Evolutionary conservation across 1,284 basidiomycete genomes (phyloP).

Genomic region (Rhodotorula sp.): DNA sequence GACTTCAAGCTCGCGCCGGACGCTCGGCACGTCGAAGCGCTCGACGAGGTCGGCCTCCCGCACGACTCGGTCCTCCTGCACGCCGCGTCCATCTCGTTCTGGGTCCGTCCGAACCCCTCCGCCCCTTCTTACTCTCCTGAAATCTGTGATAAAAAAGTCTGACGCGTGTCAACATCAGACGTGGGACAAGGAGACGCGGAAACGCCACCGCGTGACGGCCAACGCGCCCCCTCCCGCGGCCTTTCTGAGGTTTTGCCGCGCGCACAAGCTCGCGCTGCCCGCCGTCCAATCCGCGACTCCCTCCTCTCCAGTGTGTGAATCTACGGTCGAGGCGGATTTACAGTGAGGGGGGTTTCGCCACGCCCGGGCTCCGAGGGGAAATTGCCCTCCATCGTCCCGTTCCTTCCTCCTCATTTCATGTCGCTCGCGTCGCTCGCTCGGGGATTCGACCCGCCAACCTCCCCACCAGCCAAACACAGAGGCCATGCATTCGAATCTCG

Average conservation of each 20-base stretch:
- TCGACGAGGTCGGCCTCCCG: conserved; percentile 18
- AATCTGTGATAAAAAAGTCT: neutral
- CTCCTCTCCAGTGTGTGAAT: neutral
- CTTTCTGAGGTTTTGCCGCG: conserved; percentile 24
- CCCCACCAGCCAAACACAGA: no score
- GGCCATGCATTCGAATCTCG: no score
- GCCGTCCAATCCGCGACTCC: neutral
- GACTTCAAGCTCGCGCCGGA: conserved; percentile 32
- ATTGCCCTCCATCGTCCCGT: no score
- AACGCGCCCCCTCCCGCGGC: neutral
- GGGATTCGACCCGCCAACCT: neutral
- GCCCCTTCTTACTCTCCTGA: no score
- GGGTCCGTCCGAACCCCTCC: conserved; percentile 10
- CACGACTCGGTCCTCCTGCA: conserved; percentile 30
- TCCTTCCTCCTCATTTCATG: no score
- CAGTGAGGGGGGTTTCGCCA: no score
- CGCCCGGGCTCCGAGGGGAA: no score
- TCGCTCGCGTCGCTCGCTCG: neutral
- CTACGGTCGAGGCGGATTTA: neutral
- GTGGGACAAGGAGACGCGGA: conserved; percentile 21
- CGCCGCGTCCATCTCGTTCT: conserved; percentile 17
- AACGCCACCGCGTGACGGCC: conserved; percentile 17
- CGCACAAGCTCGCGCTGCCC: conserved; percentile 18
- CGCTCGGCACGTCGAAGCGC: conserved; percentile 6
- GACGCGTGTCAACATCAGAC: neutral